Evolutionary conservation across 1,284 basidiomycete genomes (phyloP).

Genomic region (Trichosporon inkin): DNA sequence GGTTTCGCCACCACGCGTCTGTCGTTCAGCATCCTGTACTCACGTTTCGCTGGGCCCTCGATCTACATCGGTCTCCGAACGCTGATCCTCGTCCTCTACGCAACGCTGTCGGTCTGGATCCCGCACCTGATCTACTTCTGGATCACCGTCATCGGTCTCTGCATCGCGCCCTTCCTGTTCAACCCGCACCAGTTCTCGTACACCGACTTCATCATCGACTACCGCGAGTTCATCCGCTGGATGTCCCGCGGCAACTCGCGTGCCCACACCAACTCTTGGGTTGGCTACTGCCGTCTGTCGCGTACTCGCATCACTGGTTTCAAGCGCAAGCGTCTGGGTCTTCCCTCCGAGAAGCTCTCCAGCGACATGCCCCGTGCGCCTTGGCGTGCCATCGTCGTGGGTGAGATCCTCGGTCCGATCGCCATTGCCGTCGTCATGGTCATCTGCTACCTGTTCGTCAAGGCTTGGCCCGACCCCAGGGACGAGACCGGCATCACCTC

Average conservation of each 20-base stretch:
- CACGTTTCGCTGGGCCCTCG: slow-evolving; percentile 91
- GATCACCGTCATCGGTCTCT: slow-evolving; percentile 80
- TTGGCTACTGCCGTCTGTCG: slow-evolving; percentile 90
- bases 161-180: slow-evolving; percentile 89
- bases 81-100: slow-evolving; percentile 81
- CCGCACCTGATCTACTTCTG: slow-evolving; percentile 94
- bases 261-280: slow-evolving; percentile 96
- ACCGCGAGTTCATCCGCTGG: slow-evolving; percentile 93
- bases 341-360: slow-evolving; percentile 90
- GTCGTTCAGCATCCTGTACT: slow-evolving; percentile 87
- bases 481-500: slow-evolving; percentile 48
- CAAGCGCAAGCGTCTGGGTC: slow-evolving; percentile 92
- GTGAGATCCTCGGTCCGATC: slow-evolving; percentile 81
- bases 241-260: slow-evolving; percentile 95
- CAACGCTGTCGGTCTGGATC: slow-evolving; percentile 82
- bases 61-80: slow-evolving; percentile 94
- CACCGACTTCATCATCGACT: slow-evolving; percentile 92
- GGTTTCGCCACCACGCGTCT: slow-evolving; percentile 92
- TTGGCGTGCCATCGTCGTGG: slow-evolving; percentile 81
- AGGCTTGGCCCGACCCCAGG: slow-evolving; percentile 57
- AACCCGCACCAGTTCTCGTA: slow-evolving; percentile 96
- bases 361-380: slow-evolving; percentile 84
- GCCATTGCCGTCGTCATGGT: slow-evolving; percentile 77
- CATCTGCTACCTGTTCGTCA: slow-evolving; percentile 73
- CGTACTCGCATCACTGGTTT: slow-evolving; percentile 94